These are phyloP conservation scores for Dalbergia cultrata DNA, from an alignment of 306 rosid genomes.

Conservation along the genomic window DNA sequence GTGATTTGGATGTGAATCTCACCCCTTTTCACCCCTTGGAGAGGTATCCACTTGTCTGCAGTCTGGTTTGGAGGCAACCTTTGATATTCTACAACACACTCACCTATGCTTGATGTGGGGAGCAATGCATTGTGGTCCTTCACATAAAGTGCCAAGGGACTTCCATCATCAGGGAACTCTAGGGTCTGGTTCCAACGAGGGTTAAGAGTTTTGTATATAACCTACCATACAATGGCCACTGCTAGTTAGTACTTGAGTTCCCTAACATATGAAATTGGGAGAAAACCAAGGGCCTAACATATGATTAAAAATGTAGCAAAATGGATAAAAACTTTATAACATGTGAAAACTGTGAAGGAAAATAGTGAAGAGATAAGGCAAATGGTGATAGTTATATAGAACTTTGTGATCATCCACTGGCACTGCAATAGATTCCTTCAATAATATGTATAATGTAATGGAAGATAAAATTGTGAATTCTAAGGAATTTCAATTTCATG, in stretches of 20 bases:
- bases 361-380: constrained; percentile 12
- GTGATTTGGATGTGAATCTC: constrained; percentile 91
- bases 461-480: constrained; percentile 25
- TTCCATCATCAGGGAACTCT: constrained; percentile 88
- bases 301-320: background rate
- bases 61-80: constrained; percentile 80
- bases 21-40: constrained; percentile 89
- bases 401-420: background rate
- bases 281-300: background rate
- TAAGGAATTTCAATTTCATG: constrained; percentile 9
- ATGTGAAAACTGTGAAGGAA: background rate
- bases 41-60: constrained; percentile 98
- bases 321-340: background rate
- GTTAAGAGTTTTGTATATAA: constrained; percentile 77
- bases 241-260: constrained; percentile 24
- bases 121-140: constrained; percentile 88
- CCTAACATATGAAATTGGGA: background rate
- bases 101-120: constrained; percentile 83
- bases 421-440: background rate
- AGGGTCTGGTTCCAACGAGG: constrained; percentile 96
- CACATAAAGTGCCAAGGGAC: constrained; percentile 77
- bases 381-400: background rate
- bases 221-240: constrained; percentile 57
- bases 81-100: constrained; percentile 89
- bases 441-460: background rate